phyloP scores from a whole-genome alignment of 805 yeast genomes.

The Myxozyma kluyveri region DNA sequence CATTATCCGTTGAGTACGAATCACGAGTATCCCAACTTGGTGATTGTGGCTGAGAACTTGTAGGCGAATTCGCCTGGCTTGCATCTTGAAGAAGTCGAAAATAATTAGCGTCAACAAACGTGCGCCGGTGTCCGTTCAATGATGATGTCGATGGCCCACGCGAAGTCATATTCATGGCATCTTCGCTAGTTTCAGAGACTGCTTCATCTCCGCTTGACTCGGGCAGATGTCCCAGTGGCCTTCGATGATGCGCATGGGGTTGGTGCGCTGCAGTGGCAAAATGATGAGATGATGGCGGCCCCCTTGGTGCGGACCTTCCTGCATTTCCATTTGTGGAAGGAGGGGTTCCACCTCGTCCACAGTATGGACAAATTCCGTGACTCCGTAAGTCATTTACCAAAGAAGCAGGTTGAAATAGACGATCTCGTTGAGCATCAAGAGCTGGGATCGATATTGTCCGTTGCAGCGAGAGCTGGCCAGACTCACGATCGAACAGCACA shows the following conservation, averaged over 20 bases:
- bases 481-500: constrained; percentile 20
- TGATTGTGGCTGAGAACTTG: not conserved
- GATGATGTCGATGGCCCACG: not conserved
- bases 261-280: too few relatives aligned
- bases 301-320: too few relatives aligned
- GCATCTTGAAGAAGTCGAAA: constrained; percentile 21
- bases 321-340: too few relatives aligned
- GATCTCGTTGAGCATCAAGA: not conserved
- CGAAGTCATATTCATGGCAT: not conserved
- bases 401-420: too few relatives aligned
- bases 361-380: constrained; percentile 7
- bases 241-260: not conserved
- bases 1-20: too few relatives aligned
- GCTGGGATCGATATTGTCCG: constrained; percentile 7
- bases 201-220: not conserved
- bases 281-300: too few relatives aligned
- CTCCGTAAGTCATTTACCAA: too few relatives aligned
- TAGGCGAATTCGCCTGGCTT: not conserved
- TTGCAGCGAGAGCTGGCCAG: constrained; percentile 25
- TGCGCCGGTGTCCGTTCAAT: constrained; percentile 6
- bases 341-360: constrained; percentile 13
- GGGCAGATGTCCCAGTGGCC: not conserved
- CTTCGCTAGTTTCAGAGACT: not conserved
- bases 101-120: constrained; percentile 22
- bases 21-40: constrained; percentile 1